Conservation (phyloP, 768 basidiomycete species). For the Tubosaeta sp. region DNA sequence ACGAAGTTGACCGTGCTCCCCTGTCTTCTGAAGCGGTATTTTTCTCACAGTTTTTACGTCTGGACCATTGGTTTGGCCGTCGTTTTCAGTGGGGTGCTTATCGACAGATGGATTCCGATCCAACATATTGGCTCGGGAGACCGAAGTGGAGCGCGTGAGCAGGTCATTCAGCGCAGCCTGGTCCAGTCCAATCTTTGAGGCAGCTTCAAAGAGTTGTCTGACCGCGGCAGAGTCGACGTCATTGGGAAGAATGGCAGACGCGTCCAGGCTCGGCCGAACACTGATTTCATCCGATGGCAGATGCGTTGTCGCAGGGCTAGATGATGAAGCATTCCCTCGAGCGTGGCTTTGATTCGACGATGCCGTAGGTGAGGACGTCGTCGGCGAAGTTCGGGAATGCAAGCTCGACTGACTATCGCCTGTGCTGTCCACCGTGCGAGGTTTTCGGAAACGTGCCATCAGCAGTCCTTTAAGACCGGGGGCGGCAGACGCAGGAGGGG, state of each 20-base stretch:
- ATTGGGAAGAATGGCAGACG: constrained; percentile 19
- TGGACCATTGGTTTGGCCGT: constrained; percentile 28
- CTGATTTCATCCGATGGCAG: constrained; percentile 13
- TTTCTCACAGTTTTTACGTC: constrained; percentile 29
- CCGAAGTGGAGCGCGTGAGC: constrained; percentile 66
- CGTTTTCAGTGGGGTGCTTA: constrained; percentile 22
- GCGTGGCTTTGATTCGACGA: constrained; percentile 29
- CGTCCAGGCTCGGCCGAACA: constrained; percentile 22
- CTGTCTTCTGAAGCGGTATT: constrained; percentile 18
- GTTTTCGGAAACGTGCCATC: constrained; percentile 69
- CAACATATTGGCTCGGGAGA: constrained; percentile 39
- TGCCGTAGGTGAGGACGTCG: constrained; percentile 34
- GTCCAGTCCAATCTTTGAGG: constrained; percentile 70
- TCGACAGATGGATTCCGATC: constrained; percentile 20
- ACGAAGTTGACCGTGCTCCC: constrained; percentile 23
- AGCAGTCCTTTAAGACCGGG: constrained; percentile 79
- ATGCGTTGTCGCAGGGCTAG: constrained; percentile 14
- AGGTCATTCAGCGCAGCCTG: constrained; percentile 66
- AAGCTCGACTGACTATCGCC: constrained; percentile 30
- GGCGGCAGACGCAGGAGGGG: constrained; percentile 66
- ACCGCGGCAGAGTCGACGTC: constrained; percentile 50
- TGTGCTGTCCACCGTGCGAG: constrained; percentile 25
- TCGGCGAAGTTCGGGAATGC: constrained; percentile 29
- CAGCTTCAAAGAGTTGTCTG: constrained; percentile 73
- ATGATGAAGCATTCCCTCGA: constrained; percentile 30